Conservation (phyloP, 768 basidiomycete species). For the Coprinellus aureogranulatus region DNA sequence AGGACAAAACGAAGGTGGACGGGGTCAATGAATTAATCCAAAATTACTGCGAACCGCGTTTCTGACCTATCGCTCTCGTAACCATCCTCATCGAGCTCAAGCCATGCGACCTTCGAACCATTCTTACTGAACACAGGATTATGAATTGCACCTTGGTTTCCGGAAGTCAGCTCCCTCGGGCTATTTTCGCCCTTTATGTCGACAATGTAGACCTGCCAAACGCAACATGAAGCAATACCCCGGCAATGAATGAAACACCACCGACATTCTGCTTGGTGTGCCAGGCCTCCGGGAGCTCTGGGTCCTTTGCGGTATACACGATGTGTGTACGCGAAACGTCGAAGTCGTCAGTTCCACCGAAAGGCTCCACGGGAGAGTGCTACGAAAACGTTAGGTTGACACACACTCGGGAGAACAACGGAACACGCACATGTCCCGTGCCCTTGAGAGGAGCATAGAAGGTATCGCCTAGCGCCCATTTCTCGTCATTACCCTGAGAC, state of each 20-base stretch:
- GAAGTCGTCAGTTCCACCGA: conserved; percentile 82
- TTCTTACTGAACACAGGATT: conserved; percentile 65
- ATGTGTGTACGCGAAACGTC: conserved; percentile 68
- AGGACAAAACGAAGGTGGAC: not conserved
- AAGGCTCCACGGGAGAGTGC: conserved; percentile 79
- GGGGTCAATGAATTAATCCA: too few relatives aligned
- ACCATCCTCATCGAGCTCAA: conserved; percentile 83
- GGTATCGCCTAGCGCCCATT: conserved; percentile 52
- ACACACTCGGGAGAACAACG: not conserved
- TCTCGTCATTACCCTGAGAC: conserved; percentile 40
- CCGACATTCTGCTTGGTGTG: conserved; percentile 88
- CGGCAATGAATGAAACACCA: not conserved
- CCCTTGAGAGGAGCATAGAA: conserved; percentile 63
- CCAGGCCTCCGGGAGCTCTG: conserved; percentile 67
- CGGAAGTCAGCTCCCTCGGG: conserved; percentile 73
- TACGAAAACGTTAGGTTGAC: conserved; percentile 22
- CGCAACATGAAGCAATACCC: conserved; percentile 1
- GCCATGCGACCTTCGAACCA: conserved; percentile 79
- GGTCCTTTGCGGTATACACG: conserved; percentile 85
- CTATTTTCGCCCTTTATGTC: conserved; percentile 48
- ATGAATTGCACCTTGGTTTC: conserved; percentile 79
- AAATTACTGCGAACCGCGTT: too few relatives aligned
- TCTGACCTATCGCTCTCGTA: conserved; percentile 80
- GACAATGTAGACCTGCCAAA: conserved; percentile 64
- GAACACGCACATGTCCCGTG: conserved; percentile 61